A percentile compares a stretch with the other conserved stretches of the same genome.
These are phyloP conservation scores for Phoma sp. DNA, from an alignment of 2,329 filamentous ascomycete species.

Conservation along the genomic window DNA sequence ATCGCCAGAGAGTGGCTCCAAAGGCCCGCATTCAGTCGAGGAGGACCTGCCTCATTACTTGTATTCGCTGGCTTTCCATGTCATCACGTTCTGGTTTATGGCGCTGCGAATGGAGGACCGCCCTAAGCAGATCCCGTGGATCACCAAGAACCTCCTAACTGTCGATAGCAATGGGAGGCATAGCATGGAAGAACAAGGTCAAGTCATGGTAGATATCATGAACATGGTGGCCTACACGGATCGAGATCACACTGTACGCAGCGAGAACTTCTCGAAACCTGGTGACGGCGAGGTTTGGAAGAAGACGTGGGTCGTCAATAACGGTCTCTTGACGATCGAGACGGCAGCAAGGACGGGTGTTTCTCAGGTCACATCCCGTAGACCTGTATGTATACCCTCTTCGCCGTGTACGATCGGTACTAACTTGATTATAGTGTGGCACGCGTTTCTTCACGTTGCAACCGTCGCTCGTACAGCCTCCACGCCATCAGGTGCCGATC, in stretches of 20 bases:
- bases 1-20: constrained; percentile 41
- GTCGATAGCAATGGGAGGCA: constrained; percentile 77
- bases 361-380: constrained; percentile 74
- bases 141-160: constrained; percentile 82
- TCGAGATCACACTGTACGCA: constrained; percentile 75
- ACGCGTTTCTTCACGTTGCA: constrained; percentile 52
- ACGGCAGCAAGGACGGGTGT: constrained; percentile 72
- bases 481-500: constrained; percentile 52
- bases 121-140: constrained; percentile 85
- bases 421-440: constrained; percentile 43
- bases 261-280: constrained; percentile 70
- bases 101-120: constrained; percentile 85
- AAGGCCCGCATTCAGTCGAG: constrained; percentile 54
- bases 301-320: constrained; percentile 75
- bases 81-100: constrained; percentile 97
- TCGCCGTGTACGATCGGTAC: neutral
- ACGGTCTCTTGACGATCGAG: constrained; percentile 77
- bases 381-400: constrained; percentile 71
- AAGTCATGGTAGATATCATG: constrained; percentile 95
- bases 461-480: constrained; percentile 47
- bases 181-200: constrained; percentile 86
- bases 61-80: constrained; percentile 90
- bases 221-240: constrained; percentile 87
- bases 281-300: constrained; percentile 71
- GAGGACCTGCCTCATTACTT: constrained; percentile 93